phyloP scores from a whole-genome alignment of 108 stramenopile species.

The Fistulifera pelliculosa region DNA sequence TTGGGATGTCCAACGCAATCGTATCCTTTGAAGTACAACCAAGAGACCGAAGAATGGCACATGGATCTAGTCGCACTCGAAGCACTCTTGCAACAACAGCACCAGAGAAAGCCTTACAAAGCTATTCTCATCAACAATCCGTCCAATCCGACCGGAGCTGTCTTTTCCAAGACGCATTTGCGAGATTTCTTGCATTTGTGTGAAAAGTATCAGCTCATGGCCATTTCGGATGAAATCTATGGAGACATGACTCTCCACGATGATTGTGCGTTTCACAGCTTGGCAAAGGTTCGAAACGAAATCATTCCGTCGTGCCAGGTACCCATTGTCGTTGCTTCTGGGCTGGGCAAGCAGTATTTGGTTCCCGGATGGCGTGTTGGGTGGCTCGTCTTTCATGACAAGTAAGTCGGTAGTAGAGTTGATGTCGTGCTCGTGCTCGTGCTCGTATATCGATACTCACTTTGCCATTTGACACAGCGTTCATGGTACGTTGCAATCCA shows the following conservation, averaged over 20 bases:
- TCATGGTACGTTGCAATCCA: constrained; percentile 45
- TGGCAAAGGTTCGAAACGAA: constrained; percentile 53
- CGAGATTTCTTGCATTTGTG: constrained; percentile 51
- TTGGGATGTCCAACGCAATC: constrained; percentile 67
- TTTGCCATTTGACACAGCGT: constrained; percentile 13
- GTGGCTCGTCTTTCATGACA: constrained; percentile 79
- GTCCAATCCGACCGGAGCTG: constrained; percentile 88
- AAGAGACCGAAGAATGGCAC: constrained; percentile 73
- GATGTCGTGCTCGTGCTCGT: background rate
- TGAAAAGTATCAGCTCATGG: constrained; percentile 49
- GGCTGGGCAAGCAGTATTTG: constrained; percentile 89
- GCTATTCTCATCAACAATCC: constrained; percentile 92
- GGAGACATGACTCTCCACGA: constrained; percentile 70
- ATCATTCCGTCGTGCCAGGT: constrained; percentile 39
- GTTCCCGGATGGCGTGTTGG: constrained; percentile 91
- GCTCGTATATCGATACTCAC: background rate
- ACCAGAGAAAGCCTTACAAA: constrained; percentile 8
- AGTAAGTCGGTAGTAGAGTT: constrained; percentile 19
- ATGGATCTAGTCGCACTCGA: constrained; percentile 32
- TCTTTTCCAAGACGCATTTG: constrained; percentile 74
- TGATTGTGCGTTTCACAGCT: constrained; percentile 43
- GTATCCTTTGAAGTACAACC: constrained; percentile 68
- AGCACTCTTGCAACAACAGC: constrained; percentile 6
- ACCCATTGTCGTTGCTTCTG: constrained; percentile 81
- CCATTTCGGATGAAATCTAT: constrained; percentile 92